Evolutionary conservation across 2,329 filamentous ascomycete genomes (phyloP).

Genomic region (Colletotrichum tanaceti): DNA sequence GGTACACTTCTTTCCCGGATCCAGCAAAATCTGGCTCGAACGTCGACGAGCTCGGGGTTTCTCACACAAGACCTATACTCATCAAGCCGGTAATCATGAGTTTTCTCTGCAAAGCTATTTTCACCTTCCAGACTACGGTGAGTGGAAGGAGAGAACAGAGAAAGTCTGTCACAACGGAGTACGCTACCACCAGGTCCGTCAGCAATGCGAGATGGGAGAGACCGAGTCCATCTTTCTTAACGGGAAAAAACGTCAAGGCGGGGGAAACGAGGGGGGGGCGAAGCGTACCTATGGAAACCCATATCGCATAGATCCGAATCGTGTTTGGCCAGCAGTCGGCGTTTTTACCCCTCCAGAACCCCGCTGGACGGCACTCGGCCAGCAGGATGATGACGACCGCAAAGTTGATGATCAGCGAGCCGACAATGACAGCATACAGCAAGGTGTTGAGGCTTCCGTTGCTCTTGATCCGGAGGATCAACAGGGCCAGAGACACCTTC

Average conservation of each 20-base stretch:
- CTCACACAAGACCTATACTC: neutral
- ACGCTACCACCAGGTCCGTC: neutral
- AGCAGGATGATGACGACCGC: constrained; percentile 48
- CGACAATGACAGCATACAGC: constrained; percentile 48
- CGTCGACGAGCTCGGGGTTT: neutral
- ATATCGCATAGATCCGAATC: constrained; percentile 49
- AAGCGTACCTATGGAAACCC: constrained; percentile 46
- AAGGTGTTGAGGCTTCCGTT: constrained; percentile 46
- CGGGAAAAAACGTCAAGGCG: neutral
- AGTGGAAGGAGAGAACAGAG: neutral
- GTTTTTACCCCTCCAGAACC: constrained; percentile 46
- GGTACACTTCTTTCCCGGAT: too few relatives aligned
- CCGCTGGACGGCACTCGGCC: constrained; percentile 47
- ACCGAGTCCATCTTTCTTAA: neutral
- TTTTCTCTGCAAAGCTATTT: neutral
- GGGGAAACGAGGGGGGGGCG: too few relatives aligned
- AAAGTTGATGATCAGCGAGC: constrained; percentile 48
- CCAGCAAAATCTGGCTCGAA: neutral
- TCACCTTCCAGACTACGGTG: neutral
- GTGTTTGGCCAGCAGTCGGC: constrained; percentile 47
- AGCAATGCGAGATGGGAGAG: neutral
- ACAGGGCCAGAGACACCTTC: constrained; percentile 55
- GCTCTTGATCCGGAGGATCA: constrained; percentile 55
- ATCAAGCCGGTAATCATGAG: neutral
- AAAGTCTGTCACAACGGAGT: neutral